phyloP scores from a whole-genome alignment of 208 protist genomes.

The Kentomonas sorsogonicus region DNA sequence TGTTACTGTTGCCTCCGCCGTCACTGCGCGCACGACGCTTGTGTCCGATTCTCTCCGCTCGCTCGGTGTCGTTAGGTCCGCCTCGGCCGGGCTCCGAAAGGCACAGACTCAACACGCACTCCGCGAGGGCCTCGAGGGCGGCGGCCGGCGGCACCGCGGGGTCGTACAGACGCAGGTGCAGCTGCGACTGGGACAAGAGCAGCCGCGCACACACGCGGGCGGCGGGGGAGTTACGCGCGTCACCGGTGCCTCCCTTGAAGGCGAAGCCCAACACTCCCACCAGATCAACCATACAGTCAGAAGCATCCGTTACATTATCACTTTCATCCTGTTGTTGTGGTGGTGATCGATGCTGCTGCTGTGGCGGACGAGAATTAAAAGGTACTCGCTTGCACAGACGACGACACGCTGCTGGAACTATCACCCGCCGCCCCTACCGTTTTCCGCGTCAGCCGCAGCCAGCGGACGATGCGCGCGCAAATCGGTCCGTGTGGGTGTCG shows the following conservation, averaged over 20 bases:
- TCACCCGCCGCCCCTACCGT: too few relatives aligned
- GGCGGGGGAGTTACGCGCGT: slow-evolving; percentile 92
- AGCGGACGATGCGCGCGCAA: slow-evolving; percentile 86
- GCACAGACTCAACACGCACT: slow-evolving; percentile 34
- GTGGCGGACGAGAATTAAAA: too few relatives aligned
- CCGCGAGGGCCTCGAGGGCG: slow-evolving; percentile 65
- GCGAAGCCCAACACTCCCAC: slow-evolving; percentile 95
- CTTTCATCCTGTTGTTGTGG: slow-evolving; percentile 87
- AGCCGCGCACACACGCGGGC: slow-evolving; percentile 87
- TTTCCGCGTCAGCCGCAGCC: too few relatives aligned
- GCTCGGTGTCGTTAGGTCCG: not conserved
- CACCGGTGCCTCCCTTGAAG: slow-evolving; percentile 98
- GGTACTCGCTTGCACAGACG: too few relatives aligned
- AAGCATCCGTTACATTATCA: too few relatives aligned
- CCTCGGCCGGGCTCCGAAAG: slow-evolving; percentile 4
- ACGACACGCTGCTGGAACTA: too few relatives aligned
- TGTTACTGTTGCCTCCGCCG: not conserved
- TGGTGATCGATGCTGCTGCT: slow-evolving; percentile 92
- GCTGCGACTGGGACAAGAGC: slow-evolving; percentile 88
- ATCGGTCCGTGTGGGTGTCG: slow-evolving; percentile 93
- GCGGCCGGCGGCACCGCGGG: slow-evolving; percentile 84
- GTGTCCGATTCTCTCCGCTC: not conserved
- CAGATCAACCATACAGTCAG: too few relatives aligned
- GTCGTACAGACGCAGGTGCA: slow-evolving; percentile 93
- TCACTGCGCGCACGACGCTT: not conserved